Conservation (phyloP, 805 yeast genomes). For the Sungouiella blattae region DNA sequence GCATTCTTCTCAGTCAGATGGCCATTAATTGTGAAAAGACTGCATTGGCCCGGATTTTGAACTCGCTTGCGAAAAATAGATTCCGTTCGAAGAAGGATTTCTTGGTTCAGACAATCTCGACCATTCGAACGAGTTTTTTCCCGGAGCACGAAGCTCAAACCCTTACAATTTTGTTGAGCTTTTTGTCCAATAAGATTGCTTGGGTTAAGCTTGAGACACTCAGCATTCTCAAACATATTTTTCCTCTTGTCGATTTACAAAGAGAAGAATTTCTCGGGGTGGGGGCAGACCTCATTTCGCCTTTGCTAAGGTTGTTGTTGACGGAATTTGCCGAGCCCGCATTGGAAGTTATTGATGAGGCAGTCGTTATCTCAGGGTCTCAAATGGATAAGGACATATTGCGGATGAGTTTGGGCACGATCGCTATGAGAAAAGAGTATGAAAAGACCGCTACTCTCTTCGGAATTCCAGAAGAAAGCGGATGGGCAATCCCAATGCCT, state of each 20-base stretch:
- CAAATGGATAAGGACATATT: conserved; percentile 87
- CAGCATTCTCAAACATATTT: conserved; percentile 65
- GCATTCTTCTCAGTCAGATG: conserved; percentile 48
- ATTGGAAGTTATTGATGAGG: conserved; percentile 82
- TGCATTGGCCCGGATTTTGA: conserved; percentile 65
- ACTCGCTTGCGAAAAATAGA: conserved; percentile 70
- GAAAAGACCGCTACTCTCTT: conserved; percentile 85
- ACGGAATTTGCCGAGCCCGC: conserved; percentile 90
- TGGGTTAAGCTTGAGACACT: conserved; percentile 84
- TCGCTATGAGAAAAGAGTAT: conserved; percentile 71
- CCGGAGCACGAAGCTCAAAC: conserved; percentile 72
- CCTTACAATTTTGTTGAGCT: conserved; percentile 71
- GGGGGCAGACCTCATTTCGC: conserved; percentile 94
- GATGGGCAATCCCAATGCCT: conserved; percentile 98
- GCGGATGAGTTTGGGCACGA: conserved; percentile 86
- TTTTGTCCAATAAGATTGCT: conserved; percentile 67
- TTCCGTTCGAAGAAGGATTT: conserved; percentile 92
- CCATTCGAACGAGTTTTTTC: conserved; percentile 66
- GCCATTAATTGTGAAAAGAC: conserved; percentile 56
- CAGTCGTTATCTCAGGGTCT: conserved; percentile 81
- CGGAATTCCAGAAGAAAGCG: conserved; percentile 92
- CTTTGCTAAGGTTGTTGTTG: conserved; percentile 70
- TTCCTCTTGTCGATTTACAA: conserved; percentile 75
- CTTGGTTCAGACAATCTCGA: conserved; percentile 70
- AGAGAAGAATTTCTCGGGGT: conserved; percentile 79